Evolutionary conservation across 306 rosid species (phyloP), one percentile per base, ranked within the genome.

Genomic region (Betula pendula): DNA sequence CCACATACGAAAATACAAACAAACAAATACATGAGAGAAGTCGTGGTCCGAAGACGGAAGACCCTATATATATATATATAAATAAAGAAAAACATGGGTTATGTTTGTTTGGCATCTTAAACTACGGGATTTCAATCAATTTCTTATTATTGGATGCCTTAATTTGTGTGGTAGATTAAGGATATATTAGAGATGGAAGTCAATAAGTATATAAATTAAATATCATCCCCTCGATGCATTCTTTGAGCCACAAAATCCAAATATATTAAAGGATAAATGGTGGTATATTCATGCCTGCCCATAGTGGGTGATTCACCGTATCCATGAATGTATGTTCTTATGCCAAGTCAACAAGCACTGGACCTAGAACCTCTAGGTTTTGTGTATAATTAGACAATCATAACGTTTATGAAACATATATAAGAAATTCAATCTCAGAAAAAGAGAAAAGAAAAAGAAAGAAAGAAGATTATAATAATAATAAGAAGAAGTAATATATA

Each of bases 311-410:
- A 66, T 80, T 78, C 77, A 77, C 85, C 80, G 66, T 81, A 81
- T 80, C 79, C 78, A 48, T 73, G 33, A 29, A 74, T 77, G 89
- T 62, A 74, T 79, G 65, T 81, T 55, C 58, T 40, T 58, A 19
- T 76, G 22, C 56, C 56, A 80, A 81, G 82, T 79, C 84, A 84
- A 77, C 58, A 16, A 73, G 82, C 91, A 78, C 87, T 17, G 68
- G 19, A 55, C 78, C 89, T 58, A 86, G 49, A 85, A 73, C 45
- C 50, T 53, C 77, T 81, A 77, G 56, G 55, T 86, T 84, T 53
- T 27, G 58, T 68, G 56, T 77, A 77, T 81, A 70, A 84, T 84
- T 88, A 75, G 51, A 75, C 81, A 88, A 81, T 84, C 83, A 86
- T 84, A 42, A 51, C 71, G 84, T 77, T 66, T 58, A 20, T 55